Conservation (phyloP, 768 basidiomycete species). For the Leucocoprinus leucothites region DNA sequence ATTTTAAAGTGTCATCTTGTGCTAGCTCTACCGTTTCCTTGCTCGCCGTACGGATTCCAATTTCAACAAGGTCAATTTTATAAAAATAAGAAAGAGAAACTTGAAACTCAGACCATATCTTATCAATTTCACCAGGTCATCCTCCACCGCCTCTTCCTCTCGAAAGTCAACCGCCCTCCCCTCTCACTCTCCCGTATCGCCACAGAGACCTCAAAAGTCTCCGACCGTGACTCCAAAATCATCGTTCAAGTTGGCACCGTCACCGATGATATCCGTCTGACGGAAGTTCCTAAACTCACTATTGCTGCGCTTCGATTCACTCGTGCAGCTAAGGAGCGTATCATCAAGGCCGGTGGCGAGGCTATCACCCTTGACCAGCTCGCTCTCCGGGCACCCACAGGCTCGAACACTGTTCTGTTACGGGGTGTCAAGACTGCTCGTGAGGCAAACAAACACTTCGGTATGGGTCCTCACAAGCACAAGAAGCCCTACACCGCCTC, state of each 20-base stretch:
- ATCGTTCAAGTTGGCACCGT: slow-evolving; percentile 90
- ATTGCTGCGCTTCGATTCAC: slow-evolving; percentile 97
- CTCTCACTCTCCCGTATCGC: slow-evolving; percentile 91
- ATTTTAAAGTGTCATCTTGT: slow-evolving; percentile 12
- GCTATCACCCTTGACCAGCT: slow-evolving; percentile 94
- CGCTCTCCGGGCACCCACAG: slow-evolving; percentile 90
- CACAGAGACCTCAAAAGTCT: slow-evolving; percentile 69
- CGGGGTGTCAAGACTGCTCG: slow-evolving; percentile 91
- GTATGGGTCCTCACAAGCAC: slow-evolving; percentile 97
- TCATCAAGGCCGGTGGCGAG: slow-evolving; percentile 94
- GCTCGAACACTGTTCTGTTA: slow-evolving; percentile 91
- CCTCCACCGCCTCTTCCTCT: slow-evolving; percentile 95
- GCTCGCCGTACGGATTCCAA: slow-evolving; percentile 92
- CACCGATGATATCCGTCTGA: slow-evolving; percentile 91
- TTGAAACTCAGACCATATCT: slow-evolving; percentile 7
- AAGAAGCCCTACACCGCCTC: slow-evolving; percentile 96
- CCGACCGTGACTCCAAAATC: slow-evolving; percentile 74
- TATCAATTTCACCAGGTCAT: slow-evolving; percentile 56
- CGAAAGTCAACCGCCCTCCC: slow-evolving; percentile 96
- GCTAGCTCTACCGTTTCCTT: slow-evolving; percentile 96
- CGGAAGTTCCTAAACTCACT: slow-evolving; percentile 83
- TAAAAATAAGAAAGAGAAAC: background rate
- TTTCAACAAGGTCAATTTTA: slow-evolving; percentile 82
- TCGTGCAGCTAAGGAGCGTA: slow-evolving; percentile 87
- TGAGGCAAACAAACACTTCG: slow-evolving; percentile 97